These are phyloP conservation scores for Phoma sp. DNA, from an alignment of 2,329 filamentous ascomycete species.

Conservation along the genomic window DNA sequence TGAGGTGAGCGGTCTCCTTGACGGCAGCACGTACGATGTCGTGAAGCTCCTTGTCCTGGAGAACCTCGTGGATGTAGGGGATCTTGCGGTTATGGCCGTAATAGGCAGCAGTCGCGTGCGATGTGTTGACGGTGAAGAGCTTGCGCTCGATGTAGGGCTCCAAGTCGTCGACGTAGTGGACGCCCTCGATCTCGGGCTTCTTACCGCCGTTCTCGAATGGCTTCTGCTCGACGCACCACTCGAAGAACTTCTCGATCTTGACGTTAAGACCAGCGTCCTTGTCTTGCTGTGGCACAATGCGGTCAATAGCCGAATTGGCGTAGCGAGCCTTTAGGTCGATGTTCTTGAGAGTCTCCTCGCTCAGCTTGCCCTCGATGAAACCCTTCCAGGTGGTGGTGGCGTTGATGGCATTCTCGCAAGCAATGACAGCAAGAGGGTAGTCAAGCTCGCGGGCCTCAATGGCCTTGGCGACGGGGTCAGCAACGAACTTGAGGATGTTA, in stretches of 20 bases:
- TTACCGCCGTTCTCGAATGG: constrained; percentile 74
- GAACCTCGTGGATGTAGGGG: constrained; percentile 85
- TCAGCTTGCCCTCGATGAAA: constrained; percentile 79
- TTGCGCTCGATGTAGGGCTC: constrained; percentile 98
- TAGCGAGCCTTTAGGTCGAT: constrained; percentile 81
- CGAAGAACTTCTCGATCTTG: constrained; percentile 97
- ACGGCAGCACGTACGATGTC: constrained; percentile 79
- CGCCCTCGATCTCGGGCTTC: constrained; percentile 78
- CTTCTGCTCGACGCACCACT: constrained; percentile 93
- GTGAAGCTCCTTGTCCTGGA: constrained; percentile 80
- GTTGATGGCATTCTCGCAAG: constrained; percentile 97
- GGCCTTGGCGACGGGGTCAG: constrained; percentile 92
- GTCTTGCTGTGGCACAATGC: constrained; percentile 93
- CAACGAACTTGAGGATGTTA: constrained; percentile 95
- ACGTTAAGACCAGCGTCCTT: constrained; percentile 82
- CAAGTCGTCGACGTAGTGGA: constrained; percentile 92
- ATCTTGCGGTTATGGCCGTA: constrained; percentile 88
- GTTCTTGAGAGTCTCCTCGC: constrained; percentile 67
- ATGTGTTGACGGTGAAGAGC: constrained; percentile 98
- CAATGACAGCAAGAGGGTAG: constrained; percentile 85
- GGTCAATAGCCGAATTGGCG: constrained; percentile 97
- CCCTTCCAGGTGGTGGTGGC: constrained; percentile 86
- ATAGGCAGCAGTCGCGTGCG: constrained; percentile 94
- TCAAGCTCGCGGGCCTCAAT: constrained; percentile 73
- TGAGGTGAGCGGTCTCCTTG: constrained; percentile 83